phyloP scores from a whole-genome alignment of 148 eudicot genomes.

The Gaultheria prostrata region DNA sequence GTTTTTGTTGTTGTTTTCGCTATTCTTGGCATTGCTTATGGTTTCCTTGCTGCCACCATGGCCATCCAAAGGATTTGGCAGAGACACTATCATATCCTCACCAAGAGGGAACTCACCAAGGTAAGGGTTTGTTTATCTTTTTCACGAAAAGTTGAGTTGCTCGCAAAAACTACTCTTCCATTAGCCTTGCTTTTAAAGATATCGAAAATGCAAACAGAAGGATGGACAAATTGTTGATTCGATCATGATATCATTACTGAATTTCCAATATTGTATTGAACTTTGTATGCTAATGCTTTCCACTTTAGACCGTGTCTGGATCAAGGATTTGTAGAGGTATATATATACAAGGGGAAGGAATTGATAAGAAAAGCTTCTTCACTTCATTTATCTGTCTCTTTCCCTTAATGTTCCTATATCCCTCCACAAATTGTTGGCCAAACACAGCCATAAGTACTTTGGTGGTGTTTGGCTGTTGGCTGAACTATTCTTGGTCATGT shows the following conservation, averaged over 20 bases:
- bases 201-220: neutral
- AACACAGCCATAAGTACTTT: neutral
- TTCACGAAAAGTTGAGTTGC: no score
- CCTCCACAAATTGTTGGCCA: neutral
- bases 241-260: no score
- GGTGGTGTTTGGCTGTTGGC: no score
- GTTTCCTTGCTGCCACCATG: slow-evolving; percentile 86
- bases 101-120: slow-evolving; percentile 91
- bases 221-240: no score
- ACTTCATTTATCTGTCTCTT: neutral
- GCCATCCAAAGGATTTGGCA: slow-evolving; percentile 91
- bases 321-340: no score
- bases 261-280: no score
- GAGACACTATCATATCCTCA: slow-evolving; percentile 91
- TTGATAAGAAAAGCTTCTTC: neutral
- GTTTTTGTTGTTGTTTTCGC: slow-evolving; percentile 80
- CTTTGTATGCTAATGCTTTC: neutral
- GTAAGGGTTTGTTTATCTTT: slow-evolving; percentile 25
- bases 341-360: no score
- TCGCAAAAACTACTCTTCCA: neutral
- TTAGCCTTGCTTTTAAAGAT: neutral
- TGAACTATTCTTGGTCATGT: no score
- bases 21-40: slow-evolving; percentile 86
- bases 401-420: neutral
- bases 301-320: neutral